These are phyloP conservation scores for Galerina marginata DNA, from an alignment of 768 basidiomycete species.

Conservation along the genomic window DNA sequence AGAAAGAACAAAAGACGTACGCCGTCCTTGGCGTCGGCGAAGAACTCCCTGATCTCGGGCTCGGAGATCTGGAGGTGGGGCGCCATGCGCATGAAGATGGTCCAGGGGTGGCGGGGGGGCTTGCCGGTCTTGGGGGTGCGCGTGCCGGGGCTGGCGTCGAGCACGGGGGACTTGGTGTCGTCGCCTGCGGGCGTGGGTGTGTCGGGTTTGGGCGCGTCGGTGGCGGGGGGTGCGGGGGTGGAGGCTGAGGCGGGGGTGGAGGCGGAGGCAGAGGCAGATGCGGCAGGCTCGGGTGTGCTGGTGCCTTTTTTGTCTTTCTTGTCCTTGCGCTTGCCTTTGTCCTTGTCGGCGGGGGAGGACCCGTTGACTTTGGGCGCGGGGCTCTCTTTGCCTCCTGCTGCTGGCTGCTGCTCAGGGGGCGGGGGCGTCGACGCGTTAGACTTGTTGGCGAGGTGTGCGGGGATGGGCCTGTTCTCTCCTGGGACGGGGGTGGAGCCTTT, in stretches of 20 bases:
- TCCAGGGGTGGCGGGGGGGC: conserved; percentile 78
- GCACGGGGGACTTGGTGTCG: conserved; percentile 59
- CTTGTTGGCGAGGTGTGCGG: conserved; percentile 38
- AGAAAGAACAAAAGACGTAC: conserved; percentile 48
- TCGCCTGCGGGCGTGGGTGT: conserved; percentile 24
- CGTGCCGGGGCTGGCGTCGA: conserved; percentile 54
- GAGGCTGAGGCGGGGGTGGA: conserved; percentile 12
- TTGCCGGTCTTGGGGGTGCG: conserved; percentile 76
- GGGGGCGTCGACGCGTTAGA: conserved; percentile 44
- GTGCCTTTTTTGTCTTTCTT: conserved; percentile 33
- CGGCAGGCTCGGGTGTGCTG: conserved; percentile 36
- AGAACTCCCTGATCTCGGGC: conserved; percentile 75
- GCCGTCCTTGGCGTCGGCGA: conserved; percentile 69
- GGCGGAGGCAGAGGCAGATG: not conserved
- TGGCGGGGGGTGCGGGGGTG: conserved; percentile 26
- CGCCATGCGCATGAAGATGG: conserved; percentile 80
- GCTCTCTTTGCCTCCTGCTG: conserved; percentile 38
- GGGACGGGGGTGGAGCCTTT: conserved; percentile 43
- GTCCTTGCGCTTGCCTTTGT: conserved; percentile 58
- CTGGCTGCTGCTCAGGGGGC: conserved; percentile 30
- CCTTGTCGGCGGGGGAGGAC: conserved; percentile 47
- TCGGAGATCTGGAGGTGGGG: conserved; percentile 56
- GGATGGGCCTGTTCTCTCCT: conserved; percentile 31
- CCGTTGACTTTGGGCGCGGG: conserved; percentile 48
- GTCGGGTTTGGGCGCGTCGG: conserved; percentile 30